Conservation (phyloP, 106 monocot species). For the Vanilla planifolia region DNA sequence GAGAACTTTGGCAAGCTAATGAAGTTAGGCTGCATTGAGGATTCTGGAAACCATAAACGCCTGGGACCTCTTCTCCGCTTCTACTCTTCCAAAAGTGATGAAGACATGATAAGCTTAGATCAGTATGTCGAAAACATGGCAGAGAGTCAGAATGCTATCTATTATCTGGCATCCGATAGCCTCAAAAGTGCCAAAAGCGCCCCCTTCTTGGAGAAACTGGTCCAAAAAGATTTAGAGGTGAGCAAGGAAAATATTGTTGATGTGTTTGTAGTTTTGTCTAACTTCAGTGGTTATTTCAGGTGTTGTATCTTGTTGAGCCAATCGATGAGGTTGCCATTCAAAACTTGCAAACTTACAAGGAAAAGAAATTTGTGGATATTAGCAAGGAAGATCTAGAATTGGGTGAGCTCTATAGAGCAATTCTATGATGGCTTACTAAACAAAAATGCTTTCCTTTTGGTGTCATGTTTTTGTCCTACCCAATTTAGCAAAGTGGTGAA, state of each 20-base stretch:
- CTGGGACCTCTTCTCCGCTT: constrained; percentile 73
- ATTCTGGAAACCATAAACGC: constrained; percentile 91
- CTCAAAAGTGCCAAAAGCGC: constrained; percentile 94
- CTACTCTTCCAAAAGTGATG: constrained; percentile 81
- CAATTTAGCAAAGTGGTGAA: no score
- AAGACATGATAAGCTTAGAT: constrained; percentile 85
- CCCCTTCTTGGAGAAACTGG: constrained; percentile 85
- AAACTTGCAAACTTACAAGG: constrained; percentile 87
- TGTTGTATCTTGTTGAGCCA: constrained; percentile 89
- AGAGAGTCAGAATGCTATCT: constrained; percentile 92
- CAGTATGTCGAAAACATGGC: constrained; percentile 86
- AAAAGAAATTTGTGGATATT: constrained; percentile 99
- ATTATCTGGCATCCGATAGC: constrained; percentile 91
- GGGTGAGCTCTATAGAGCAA: no score
- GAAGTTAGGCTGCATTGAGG: constrained; percentile 94
- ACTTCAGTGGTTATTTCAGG: no score
- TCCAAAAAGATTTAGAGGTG: constrained; percentile 93
- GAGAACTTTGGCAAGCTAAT: constrained; percentile 98
- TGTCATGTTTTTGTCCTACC: no score
- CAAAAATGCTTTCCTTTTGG: no score
- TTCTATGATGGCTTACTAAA: no score
- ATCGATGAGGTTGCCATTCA: constrained; percentile 99
- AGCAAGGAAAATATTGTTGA: background rate
- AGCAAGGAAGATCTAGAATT: constrained; percentile 97
- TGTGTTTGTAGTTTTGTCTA: no score